A percentile compares a stretch with the other conserved stretches of the same genome.
These are phyloP conservation scores for Tulasnella sp. DNA, from an alignment of 768 basidiomycete genomes.

Conservation along the genomic window DNA sequence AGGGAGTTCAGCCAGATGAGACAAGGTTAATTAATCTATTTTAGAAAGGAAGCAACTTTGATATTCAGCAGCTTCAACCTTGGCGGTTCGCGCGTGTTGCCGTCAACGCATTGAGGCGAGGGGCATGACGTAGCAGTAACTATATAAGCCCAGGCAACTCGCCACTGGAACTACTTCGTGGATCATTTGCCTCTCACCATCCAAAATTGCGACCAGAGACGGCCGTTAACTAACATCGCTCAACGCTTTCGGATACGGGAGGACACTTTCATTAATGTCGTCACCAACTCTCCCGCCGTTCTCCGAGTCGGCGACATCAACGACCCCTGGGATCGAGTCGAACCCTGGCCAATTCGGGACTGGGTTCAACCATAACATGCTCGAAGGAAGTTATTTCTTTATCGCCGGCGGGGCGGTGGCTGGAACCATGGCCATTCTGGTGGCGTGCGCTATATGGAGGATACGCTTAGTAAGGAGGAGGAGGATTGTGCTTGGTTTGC, in stretches of 20 bases:
- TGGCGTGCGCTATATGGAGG: neutral
- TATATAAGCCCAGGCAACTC: neutral
- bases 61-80: neutral
- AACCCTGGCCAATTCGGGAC: neutral
- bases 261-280: neutral
- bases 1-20: neutral
- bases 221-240: neutral
- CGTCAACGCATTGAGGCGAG: neutral
- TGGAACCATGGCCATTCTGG: neutral
- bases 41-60: neutral
- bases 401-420: neutral
- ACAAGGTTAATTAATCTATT: neutral
- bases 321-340: neutral
- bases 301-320: neutral
- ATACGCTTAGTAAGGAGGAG: neutral
- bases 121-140: neutral
- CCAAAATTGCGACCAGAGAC: neutral
- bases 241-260: neutral
- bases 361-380: neutral
- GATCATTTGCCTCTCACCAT: neutral
- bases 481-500: neutral
- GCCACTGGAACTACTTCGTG: neutral
- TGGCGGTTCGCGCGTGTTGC: neutral
- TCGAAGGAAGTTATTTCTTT: neutral
- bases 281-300: neutral